Base-by-base conservation (phyloP, 1,284 basidiomycete genomes). In the Ustilago cynodontis region DNA sequence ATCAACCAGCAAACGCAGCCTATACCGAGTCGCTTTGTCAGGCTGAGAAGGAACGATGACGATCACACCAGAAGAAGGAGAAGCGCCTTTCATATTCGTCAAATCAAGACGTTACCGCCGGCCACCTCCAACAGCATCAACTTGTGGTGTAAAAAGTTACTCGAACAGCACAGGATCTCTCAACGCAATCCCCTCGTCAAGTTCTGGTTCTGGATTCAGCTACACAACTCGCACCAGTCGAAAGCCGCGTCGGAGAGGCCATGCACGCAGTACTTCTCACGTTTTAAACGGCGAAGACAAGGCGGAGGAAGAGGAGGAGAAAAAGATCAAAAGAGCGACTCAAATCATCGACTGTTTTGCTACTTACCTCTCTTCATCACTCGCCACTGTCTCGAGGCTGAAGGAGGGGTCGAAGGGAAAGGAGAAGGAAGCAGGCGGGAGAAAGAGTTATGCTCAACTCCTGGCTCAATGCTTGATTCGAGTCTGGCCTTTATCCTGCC, bases 311-410 rank as follows among this genome's bases (percentile, higher is more conserved):
- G 37, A 28, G 41, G 33, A 52, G 7, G 8, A 45, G 49, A 33
- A 35, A 18, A 26, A 20, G 11, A 1, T 60, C 16, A 20, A 51
- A 18, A 39, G 33, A 11, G 67, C 67, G 8, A 3, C 6, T 2
- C n/a, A 57, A 10, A 41, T 49, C 3, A 50, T 65, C 2, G 58
- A 70, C 22, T 52, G 59, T 1, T 65, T 70, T 22, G 58, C 61
- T 1, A 4, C 41, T 14, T 70, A 70, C 37, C 31, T 70, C 1
- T 31, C 49, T 11, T 61, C 59, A n/a, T n/a, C n/a, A n/a, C n/a
- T n/a, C 7, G 50, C 37, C 7, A 11, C 11, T 6, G 20, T 53
- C 18, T 2, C 37, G 1, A 18, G 35, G 33, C 20, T 6, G n/a
- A n/a, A 24, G 45, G 24, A 49, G 35, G 31, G n/a, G n/a, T n/a